These are phyloP conservation scores for Globisporangium okanoganense DNA, from an alignment of 352 stramenopile genomes.

Conservation along the genomic window DNA sequence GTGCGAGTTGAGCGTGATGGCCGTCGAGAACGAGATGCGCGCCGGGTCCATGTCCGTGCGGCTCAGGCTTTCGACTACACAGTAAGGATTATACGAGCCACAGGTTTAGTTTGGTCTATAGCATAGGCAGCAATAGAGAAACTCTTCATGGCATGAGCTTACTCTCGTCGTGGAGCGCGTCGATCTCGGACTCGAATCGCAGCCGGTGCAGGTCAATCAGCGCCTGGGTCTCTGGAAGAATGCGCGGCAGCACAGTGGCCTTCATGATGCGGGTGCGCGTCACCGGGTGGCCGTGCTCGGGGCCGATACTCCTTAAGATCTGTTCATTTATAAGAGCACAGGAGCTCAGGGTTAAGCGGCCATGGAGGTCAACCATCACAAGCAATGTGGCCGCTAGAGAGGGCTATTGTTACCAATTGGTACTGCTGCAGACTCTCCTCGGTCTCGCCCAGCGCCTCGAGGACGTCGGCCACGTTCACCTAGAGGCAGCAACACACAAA, in stretches of 20 bases:
- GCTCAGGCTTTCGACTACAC: constrained; percentile 27
- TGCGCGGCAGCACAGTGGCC: constrained; percentile 56
- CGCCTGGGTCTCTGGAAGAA: constrained; percentile 47
- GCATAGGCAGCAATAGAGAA: neutral
- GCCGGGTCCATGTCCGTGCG: constrained; percentile 45
- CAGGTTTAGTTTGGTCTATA: neutral
- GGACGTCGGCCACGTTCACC: constrained; percentile 48
- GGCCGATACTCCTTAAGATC: constrained; percentile 23
- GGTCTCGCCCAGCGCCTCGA: constrained; percentile 58
- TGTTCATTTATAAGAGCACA: constrained; percentile 6
- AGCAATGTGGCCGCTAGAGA: neutral
- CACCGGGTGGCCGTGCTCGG: constrained; percentile 20
- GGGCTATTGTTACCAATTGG: constrained; percentile 27
- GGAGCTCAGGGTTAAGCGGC: neutral
- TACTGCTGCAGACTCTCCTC: constrained; percentile 52
- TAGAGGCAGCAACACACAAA: constrained; percentile 15
- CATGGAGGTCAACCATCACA: neutral
- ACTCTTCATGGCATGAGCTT: too few species aligned
- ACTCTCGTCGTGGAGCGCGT: constrained; percentile 32
- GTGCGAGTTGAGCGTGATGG: constrained; percentile 52
- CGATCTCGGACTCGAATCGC: constrained; percentile 41
- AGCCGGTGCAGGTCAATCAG: constrained; percentile 43
- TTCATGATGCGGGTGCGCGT: constrained; percentile 55
- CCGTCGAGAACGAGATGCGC: constrained; percentile 54
- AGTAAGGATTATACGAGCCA: neutral